These are phyloP conservation scores for Sophora flavescens DNA, from an alignment of 306 rosid genomes.

Conservation along the genomic window DNA sequence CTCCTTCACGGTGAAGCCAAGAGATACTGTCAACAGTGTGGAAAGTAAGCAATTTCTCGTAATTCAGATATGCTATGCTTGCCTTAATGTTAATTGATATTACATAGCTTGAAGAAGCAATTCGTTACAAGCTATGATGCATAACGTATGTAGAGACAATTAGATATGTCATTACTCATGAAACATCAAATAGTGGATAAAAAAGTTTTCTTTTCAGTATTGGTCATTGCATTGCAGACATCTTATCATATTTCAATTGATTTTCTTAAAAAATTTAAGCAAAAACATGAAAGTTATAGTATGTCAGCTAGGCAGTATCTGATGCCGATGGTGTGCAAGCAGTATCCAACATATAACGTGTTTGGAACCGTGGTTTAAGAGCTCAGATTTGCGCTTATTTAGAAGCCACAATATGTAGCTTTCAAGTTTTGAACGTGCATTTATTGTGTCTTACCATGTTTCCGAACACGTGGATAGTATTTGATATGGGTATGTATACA, in stretches of 20 bases:
- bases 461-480: background rate
- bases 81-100: background rate
- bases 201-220: too few relatives aligned
- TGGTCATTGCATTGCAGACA: too few relatives aligned
- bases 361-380: too few relatives aligned
- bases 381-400: too few relatives aligned
- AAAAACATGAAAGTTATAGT: background rate
- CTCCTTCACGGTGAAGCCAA: conserved; percentile 65
- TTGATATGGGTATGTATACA: background rate
- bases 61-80: background rate
- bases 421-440: too few relatives aligned
- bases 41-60: conserved; percentile 65
- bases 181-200: background rate
- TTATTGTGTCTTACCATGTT: too few relatives aligned
- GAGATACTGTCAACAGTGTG: conserved; percentile 98
- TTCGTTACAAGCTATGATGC: background rate
- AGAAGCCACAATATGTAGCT: too few relatives aligned
- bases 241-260: background rate
- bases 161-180: background rate
- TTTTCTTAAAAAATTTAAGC: too few relatives aligned
- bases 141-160: too few relatives aligned
- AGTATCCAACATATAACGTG: background rate
- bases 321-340: background rate
- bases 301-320: background rate
- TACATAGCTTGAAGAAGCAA: background rate